Evolutionary conservation across 2,329 filamentous ascomycete genomes (phyloP), one percentile per base, ranked within the genome.

Genomic region (Coniella lustricola): DNA sequence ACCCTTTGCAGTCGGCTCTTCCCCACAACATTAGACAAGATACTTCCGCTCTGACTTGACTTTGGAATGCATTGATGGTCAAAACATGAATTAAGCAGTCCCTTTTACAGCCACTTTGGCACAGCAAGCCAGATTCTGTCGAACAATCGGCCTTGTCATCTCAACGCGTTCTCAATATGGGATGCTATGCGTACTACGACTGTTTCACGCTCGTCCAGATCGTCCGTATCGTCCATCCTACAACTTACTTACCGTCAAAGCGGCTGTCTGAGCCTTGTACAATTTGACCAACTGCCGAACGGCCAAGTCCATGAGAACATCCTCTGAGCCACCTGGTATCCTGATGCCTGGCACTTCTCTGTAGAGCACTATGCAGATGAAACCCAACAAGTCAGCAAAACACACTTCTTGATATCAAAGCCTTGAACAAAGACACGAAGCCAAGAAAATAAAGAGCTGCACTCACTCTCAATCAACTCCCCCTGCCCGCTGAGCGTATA

Each of bases 201-300:
- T n/a, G n/a, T n/a, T n/a, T n/a, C n/a, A n/a, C n/a, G n/a, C n/a
- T n/a, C n/a, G n/a, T n/a, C n/a, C n/a, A n/a, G n/a, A n/a, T 29
- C 5, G 25, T 29, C 25, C 25, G 10, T 29, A 29, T 5, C 25
- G 3, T 9, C 4, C n/a, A 17, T 12, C n/a, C 36, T 16, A 53
- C 2, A 53, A 13, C 21, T 44, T 53, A 20, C 35, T 46, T 2
- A 12, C 37, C 7, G 40, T 29, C 50, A 81, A 55, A 25, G 70
- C 68, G 57, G 74, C 76, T 3, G 72, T 78, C 65, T 81, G 77
- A 12, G 65, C 68, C 58, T 77, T 70, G 61, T 81, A 87, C 41
- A 85, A 77, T 70, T 87, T 87, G 33, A 85, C 81, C 50, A 87
- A 64, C 62, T 88, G 84, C 13, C 84, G 67, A 3, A 88, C 74